Evolutionary conservation across 805 yeast genomes (phyloP).

Genomic region (Teunomyces atbi): DNA sequence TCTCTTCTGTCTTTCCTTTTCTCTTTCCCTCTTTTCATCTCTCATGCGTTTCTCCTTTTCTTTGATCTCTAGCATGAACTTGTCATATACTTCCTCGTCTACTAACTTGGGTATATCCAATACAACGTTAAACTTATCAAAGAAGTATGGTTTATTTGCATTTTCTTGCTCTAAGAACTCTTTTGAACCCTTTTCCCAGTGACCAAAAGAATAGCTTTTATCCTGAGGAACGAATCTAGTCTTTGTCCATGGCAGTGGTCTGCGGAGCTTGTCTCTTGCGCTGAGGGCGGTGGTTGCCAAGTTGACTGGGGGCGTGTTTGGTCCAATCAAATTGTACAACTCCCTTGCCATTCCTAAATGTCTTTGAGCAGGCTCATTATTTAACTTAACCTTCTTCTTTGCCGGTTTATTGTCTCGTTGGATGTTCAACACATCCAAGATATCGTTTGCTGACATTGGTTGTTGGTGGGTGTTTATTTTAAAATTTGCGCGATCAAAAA

Average conservation of each 20-base stretch:
- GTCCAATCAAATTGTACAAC: slow-evolving; percentile 82
- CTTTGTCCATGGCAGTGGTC: slow-evolving; percentile 82
- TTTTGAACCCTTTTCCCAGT: slow-evolving; percentile 83
- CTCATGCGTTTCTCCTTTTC: slow-evolving; percentile 17
- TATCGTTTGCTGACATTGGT: slow-evolving; percentile 49
- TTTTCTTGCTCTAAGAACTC: slow-evolving; percentile 37
- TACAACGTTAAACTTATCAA: slow-evolving; percentile 70
- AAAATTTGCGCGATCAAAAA: slow-evolving; percentile 1
- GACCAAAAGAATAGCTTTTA: slow-evolving; percentile 49
- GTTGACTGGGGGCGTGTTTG: slow-evolving; percentile 81
- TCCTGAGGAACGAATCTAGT: slow-evolving; percentile 56
- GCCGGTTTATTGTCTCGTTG: slow-evolving; percentile 46
- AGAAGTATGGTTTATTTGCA: slow-evolving; percentile 52
- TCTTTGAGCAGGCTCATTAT: slow-evolving; percentile 19
- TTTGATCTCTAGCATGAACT: slow-evolving; percentile 44
- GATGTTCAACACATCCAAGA: slow-evolving; percentile 74
- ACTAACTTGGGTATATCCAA: slow-evolving; percentile 69
- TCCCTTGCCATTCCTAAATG: slow-evolving; percentile 85
- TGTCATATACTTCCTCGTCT: slow-evolving; percentile 55
- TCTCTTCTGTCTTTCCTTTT: slow-evolving; percentile 13
- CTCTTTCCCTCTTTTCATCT: slow-evolving; percentile 10
- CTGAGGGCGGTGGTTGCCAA: slow-evolving; percentile 19
- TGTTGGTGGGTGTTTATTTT: slow-evolving; percentile 1
- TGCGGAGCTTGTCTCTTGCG: slow-evolving; percentile 65
- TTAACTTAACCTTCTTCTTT: slow-evolving; percentile 39